Evolutionary conservation across 768 basidiomycete species (phyloP).

Genomic region (Termitomyces titanicus): DNA sequence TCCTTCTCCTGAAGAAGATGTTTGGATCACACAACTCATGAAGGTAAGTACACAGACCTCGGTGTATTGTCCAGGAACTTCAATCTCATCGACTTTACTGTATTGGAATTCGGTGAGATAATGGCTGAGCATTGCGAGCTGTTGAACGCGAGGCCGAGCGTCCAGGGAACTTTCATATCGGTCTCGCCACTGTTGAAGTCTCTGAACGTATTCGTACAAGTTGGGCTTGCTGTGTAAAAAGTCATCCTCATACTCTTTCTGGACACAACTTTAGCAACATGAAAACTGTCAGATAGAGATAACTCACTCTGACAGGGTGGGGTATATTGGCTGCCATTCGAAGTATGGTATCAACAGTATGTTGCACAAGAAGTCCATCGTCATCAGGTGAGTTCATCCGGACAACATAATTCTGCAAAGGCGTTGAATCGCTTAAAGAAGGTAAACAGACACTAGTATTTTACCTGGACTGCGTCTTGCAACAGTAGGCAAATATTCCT

Average conservation of each 20-base stretch:
- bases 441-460: conserved; percentile 8
- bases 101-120: conserved; percentile 98
- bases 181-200: conserved; percentile 91
- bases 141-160: conserved; percentile 75
- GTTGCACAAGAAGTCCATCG: conserved; percentile 55
- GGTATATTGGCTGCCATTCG: conserved; percentile 63
- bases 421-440: not conserved
- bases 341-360: conserved; percentile 51
- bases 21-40: not conserved
- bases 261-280: conserved; percentile 1
- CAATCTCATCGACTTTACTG: conserved; percentile 95
- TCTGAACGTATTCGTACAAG: conserved; percentile 82
- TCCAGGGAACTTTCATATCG: conserved; percentile 85
- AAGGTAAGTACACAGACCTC: conserved; percentile 52
- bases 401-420: conserved; percentile 59
- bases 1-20: conserved; percentile 76
- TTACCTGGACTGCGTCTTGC: conserved; percentile 81
- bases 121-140: conserved; percentile 83
- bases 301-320: conserved; percentile 51
- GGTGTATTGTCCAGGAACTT: conserved; percentile 98
- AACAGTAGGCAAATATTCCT: conserved; percentile 84
- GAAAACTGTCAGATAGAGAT: not conserved
- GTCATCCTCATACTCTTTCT: conserved; percentile 91
- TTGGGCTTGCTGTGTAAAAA: conserved; percentile 78
- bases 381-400: conserved; percentile 67